Conservation (phyloP, 805 yeast genomes). For the Cyberlindnera sargentensis region DNA sequence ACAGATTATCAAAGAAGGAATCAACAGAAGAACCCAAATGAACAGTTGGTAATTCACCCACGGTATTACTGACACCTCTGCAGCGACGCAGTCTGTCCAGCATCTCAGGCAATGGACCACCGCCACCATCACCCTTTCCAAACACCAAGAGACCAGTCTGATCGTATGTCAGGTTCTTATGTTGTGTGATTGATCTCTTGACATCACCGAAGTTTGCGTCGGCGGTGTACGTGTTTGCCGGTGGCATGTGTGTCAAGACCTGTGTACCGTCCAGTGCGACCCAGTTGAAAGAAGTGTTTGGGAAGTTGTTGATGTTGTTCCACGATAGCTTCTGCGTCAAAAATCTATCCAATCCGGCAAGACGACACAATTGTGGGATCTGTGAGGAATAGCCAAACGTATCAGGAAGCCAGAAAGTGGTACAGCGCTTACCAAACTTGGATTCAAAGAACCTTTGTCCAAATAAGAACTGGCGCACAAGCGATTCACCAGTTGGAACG, state of each 20-base stretch:
- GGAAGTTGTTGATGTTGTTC: constrained; percentile 92
- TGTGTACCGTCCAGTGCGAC: constrained; percentile 91
- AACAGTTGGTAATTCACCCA: constrained; percentile 75
- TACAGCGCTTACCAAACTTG: constrained; percentile 70
- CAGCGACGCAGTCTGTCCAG: constrained; percentile 86
- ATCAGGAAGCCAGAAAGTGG: constrained; percentile 92
- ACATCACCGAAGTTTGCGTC: constrained; percentile 92
- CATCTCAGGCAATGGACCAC: constrained; percentile 95
- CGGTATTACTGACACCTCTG: constrained; percentile 78
- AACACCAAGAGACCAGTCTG: constrained; percentile 76
- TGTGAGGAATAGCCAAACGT: constrained; percentile 96
- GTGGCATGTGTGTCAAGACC: constrained; percentile 95
- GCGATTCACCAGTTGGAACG: constrained; percentile 89
- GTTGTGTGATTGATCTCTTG: constrained; percentile 67
- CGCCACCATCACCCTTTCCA: constrained; percentile 98
- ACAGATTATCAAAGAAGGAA: constrained; percentile 65
- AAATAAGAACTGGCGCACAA: constrained; percentile 78
- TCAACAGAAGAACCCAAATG: constrained; percentile 69
- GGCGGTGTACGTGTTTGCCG: constrained; percentile 93
- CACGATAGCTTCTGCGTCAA: constrained; percentile 92
- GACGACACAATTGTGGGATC: constrained; percentile 84
- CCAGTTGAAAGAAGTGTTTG: constrained; percentile 91
- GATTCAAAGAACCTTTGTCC: constrained; percentile 84
- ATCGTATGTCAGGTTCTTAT: constrained; percentile 74
- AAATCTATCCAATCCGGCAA: constrained; percentile 79